Evolutionary conservation across 1,139 yeast genomes (phyloP).

Genomic region (Scheffersomyces titani): DNA sequence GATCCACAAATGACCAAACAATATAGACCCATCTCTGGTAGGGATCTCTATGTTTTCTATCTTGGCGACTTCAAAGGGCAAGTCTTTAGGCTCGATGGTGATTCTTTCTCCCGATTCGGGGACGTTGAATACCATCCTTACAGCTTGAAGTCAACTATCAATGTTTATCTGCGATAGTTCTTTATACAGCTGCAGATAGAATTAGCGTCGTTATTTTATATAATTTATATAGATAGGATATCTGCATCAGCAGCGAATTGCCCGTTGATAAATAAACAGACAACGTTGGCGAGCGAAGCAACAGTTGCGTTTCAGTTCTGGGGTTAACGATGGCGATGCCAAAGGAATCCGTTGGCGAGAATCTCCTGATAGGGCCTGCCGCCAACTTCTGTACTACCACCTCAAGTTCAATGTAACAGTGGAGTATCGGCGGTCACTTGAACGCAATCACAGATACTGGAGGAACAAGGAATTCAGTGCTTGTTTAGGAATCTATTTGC

Average conservation of each 20-base stretch:
- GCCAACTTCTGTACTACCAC: neutral
- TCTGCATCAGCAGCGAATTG: neutral
- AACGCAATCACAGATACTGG: no score
- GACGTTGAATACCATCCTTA: conserved; percentile 17
- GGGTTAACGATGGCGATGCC: neutral
- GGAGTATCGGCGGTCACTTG: no score
- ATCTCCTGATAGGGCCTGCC: neutral
- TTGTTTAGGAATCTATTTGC: neutral
- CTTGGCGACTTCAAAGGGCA: conserved; percentile 29
- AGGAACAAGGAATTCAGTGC: neutral
- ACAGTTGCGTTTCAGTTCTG: no score
- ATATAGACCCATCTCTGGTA: conserved; percentile 31
- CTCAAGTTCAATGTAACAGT: neutral
- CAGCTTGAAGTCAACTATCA: no score
- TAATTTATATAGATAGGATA: neutral
- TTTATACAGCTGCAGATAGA: no score
- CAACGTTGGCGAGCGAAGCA: neutral
- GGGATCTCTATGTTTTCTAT: conserved; percentile 32
- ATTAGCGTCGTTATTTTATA: neutral
- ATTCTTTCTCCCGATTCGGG: conserved; percentile 20
- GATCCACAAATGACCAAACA: conserved; percentile 43
- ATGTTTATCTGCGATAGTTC: no score
- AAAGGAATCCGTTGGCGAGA: neutral
- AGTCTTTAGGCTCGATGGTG: conserved; percentile 19
- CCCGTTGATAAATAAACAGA: neutral